These are phyloP conservation scores for Flaveria linearis DNA, from an alignment of 129 eudicot species.

Conservation along the genomic window DNA sequence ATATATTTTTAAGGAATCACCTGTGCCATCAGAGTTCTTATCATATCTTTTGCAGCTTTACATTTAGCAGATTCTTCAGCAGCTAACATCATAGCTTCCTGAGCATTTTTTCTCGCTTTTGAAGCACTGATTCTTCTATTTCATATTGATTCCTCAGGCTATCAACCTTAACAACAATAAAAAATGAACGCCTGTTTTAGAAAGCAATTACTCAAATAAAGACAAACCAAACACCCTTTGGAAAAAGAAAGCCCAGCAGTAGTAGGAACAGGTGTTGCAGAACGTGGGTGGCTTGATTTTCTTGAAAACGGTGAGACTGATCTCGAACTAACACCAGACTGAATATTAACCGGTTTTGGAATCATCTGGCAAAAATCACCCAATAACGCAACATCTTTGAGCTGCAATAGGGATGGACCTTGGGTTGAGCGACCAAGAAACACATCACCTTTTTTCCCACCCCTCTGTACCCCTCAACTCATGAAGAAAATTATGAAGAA, in stretches of 20 bases:
- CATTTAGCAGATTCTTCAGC: slow-evolving; percentile 85
- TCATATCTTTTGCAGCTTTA: slow-evolving; percentile 98
- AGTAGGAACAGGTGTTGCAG: no score
- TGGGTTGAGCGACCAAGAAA: slow-evolving; percentile 61
- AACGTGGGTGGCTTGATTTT: no score
- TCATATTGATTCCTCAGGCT: slow-evolving; percentile 65
- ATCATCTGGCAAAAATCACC: no score
- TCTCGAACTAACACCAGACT: no score
- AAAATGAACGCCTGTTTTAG: background rate
- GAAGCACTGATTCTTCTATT: slow-evolving; percentile 72
- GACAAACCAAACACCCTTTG: background rate
- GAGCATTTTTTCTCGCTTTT: slow-evolving; percentile 65
- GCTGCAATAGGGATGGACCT: no score
- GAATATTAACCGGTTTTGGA: no score
- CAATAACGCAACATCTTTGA: no score
- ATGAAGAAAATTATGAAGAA: no score
- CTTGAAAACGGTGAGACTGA: no score
- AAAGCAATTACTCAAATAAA: background rate
- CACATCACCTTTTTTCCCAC: slow-evolving; percentile 62
- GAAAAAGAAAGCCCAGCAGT: no score
- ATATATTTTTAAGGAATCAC: slow-evolving; percentile 30
- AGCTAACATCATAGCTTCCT: slow-evolving; percentile 74
- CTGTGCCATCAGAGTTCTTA: slow-evolving; percentile 85
- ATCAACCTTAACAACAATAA: slow-evolving; percentile 60
- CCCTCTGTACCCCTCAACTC: no score